phyloP scores from a whole-genome alignment of 2,329 filamentous ascomycete genomes.

The Scedosporium minutisporum region DNA sequence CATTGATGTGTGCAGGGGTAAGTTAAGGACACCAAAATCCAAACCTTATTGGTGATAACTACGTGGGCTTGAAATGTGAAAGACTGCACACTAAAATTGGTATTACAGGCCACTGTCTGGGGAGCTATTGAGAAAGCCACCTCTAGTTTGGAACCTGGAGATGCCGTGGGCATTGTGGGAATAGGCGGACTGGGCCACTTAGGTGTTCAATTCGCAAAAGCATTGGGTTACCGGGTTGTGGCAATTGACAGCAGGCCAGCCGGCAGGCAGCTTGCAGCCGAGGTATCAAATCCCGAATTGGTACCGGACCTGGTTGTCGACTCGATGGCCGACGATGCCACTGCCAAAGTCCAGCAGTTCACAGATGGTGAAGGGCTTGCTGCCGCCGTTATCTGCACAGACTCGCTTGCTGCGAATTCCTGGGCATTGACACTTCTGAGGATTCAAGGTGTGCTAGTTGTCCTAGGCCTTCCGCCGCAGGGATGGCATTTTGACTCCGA shows the following conservation, averaged over 20 bases:
- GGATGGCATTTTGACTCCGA: conserved; percentile 22
- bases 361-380: conserved; percentile 21
- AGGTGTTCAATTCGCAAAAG: conserved; percentile 24
- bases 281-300: conserved; percentile 14
- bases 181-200: conserved; percentile 26
- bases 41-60: too few relatives aligned
- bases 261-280: conserved; percentile 17
- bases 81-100: background rate
- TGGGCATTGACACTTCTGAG: conserved; percentile 20
- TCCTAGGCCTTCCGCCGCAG: conserved; percentile 21
- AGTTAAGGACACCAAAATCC: conserved; percentile 3
- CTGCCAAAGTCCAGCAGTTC: conserved; percentile 15
- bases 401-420: conserved; percentile 19
- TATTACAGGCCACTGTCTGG: conserved; percentile 21
- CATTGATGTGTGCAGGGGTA: conserved; percentile 25
- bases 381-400: conserved; percentile 21
- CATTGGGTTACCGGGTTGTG: conserved; percentile 23
- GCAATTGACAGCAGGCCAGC: conserved; percentile 24
- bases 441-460: conserved; percentile 18
- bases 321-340: conserved; percentile 13
- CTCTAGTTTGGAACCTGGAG: conserved; percentile 13
- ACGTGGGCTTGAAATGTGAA: too few relatives aligned
- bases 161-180: conserved; percentile 21
- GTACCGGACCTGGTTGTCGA: conserved; percentile 19
- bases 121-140: conserved; percentile 21